phyloP scores from a whole-genome alignment of 345 rosid species.

The Ailanthus altissimus region DNA sequence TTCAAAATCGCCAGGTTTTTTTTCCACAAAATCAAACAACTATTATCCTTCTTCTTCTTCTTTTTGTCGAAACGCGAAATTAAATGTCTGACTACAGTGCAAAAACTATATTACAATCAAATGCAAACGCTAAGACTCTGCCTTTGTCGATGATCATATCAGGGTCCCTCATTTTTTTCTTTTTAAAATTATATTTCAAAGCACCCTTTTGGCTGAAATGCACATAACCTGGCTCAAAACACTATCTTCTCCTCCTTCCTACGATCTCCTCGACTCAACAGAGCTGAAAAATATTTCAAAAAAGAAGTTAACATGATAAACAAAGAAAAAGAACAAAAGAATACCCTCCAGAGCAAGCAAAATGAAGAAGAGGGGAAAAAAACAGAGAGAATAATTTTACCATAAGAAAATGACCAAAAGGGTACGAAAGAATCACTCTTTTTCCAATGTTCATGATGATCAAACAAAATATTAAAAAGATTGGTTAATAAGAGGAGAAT shows the following conservation, averaged over 20 bases:
- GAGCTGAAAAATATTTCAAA: conserved; percentile 25
- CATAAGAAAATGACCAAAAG: conserved; percentile 23
- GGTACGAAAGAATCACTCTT: conserved; percentile 17
- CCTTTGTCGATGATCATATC: conserved; percentile 37
- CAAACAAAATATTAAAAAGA: conserved; percentile 9
- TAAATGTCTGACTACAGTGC: conserved; percentile 18
- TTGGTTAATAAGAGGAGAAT: conserved; percentile 23
- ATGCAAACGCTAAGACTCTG: conserved; percentile 29
- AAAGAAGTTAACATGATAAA: not conserved
- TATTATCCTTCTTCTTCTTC: not conserved
- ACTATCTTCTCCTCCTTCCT: conserved; percentile 28
- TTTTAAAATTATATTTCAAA: conserved; percentile 26
- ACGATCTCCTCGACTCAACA: conserved; percentile 23
- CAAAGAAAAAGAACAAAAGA: conserved; percentile 34
- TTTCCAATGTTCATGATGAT: conserved; percentile 4
- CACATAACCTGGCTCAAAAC: conserved; percentile 30
- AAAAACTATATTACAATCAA: conserved; percentile 41
- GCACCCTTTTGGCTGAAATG: conserved; percentile 40
- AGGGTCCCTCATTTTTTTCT: conserved; percentile 62
- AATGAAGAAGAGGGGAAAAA: conserved; percentile 7
- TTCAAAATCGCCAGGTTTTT: conserved; percentile 73
- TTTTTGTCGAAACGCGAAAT: not conserved
- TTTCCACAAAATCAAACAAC: conserved; percentile 20
- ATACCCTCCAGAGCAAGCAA: conserved; percentile 78
- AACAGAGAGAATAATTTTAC: conserved; percentile 3